Evolutionary conservation across 2,329 filamentous ascomycete species (phyloP).

Genomic region (Hymenoscyphus scutula): DNA sequence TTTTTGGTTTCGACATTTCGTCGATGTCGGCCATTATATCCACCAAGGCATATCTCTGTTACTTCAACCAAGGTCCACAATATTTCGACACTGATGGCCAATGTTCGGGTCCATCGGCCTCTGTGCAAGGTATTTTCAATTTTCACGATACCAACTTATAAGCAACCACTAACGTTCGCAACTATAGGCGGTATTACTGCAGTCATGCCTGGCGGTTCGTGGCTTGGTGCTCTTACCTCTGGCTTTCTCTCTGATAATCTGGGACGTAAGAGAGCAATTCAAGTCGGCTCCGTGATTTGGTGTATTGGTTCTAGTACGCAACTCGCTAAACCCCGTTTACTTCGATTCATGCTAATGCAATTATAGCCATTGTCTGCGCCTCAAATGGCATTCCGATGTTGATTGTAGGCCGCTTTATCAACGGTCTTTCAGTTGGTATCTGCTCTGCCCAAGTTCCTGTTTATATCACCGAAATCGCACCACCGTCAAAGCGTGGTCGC

Average conservation of each 20-base stretch:
- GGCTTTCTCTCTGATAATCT: conserved; percentile 57
- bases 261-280: conserved; percentile 49
- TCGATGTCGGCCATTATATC: conserved; percentile 58
- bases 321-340: not conserved
- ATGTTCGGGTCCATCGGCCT: conserved; percentile 51
- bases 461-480: conserved; percentile 65
- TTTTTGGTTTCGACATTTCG: conserved; percentile 51
- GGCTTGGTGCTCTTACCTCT: conserved; percentile 60
- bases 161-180: not conserved
- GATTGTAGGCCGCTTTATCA: conserved; percentile 56
- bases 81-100: conserved; percentile 38
- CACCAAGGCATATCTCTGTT: conserved; percentile 49
- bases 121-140: conserved; percentile 38
- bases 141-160: too few relatives aligned
- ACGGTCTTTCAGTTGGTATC: conserved; percentile 60
- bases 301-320: conserved; percentile 53
- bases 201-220: conserved; percentile 69
- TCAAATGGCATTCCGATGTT: conserved; percentile 53
- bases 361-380: conserved; percentile 50
- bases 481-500: conserved; percentile 56
- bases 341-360: not conserved
- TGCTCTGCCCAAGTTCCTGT: conserved; percentile 66
- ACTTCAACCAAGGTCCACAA: conserved; percentile 44
- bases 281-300: conserved; percentile 48
- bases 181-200: conserved; percentile 62